Evolutionary conservation across 78 protist genomes (phyloP).

Genomic region (Planoprotostelium fungivorum): DNA sequence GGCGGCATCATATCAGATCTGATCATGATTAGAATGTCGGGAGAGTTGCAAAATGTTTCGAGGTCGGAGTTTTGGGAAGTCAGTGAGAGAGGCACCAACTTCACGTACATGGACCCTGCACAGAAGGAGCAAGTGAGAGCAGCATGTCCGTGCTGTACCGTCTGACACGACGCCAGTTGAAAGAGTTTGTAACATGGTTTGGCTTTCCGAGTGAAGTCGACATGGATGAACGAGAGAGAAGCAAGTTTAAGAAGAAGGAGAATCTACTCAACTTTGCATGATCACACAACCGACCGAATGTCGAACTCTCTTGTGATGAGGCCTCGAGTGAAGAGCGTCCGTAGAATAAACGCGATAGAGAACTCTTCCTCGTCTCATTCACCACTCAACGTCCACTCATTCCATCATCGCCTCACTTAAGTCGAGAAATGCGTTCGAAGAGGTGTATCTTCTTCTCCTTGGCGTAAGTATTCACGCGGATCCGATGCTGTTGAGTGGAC

Average conservation of each 20-base stretch:
- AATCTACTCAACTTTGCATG: neutral
- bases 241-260: neutral
- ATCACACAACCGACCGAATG: too few relatives aligned
- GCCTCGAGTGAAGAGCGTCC: too few relatives aligned
- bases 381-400: too few relatives aligned
- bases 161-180: neutral
- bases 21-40: neutral
- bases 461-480: too few relatives aligned
- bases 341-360: too few relatives aligned
- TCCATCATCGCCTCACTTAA: too few relatives aligned
- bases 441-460: too few relatives aligned
- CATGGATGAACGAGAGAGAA: neutral
- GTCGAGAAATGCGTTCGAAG: too few relatives aligned
- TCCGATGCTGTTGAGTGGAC: too few relatives aligned
- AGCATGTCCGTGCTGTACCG: neutral
- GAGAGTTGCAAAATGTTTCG: neutral
- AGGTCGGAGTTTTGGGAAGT: conserved; percentile 4
- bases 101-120: neutral
- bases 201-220: neutral
- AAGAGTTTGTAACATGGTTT: neutral
- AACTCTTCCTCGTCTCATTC: too few relatives aligned
- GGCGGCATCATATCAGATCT: neutral
- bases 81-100: conserved; percentile 1
- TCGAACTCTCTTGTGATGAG: too few relatives aligned
- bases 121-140: neutral